Conservation (phyloP, 306 rosid genomes). For the Crotalaria pallida region DNA sequence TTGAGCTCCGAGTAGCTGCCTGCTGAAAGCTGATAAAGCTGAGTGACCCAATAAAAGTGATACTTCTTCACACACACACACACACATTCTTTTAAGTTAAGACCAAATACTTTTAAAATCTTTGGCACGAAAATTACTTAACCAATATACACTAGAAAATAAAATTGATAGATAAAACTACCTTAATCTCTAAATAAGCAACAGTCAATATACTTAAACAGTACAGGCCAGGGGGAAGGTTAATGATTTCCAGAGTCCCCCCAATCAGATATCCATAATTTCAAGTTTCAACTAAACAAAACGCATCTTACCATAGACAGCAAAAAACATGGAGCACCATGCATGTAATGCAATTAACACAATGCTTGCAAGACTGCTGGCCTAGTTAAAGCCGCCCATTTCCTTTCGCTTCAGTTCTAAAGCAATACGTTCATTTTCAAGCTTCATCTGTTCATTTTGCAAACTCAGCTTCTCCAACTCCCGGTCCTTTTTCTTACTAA, state of each 20-base stretch:
- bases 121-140: neutral
- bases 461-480: slow-evolving; percentile 80
- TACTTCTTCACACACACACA: neutral
- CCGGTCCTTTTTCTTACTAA: slow-evolving; percentile 71
- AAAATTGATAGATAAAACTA: neutral
- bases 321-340: slow-evolving; percentile 4
- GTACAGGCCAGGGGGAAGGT: slow-evolving; percentile 22
- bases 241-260: slow-evolving; percentile 16
- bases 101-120: neutral
- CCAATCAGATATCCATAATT: slow-evolving; percentile 17
- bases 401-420: slow-evolving; percentile 73
- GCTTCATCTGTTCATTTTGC: slow-evolving; percentile 80
- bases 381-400: slow-evolving; percentile 48
- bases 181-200: neutral
- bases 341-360: slow-evolving; percentile 4
- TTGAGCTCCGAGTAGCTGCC: neutral
- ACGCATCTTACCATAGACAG: slow-evolving; percentile 24
- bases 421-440: slow-evolving; percentile 72
- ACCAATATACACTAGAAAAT: neutral
- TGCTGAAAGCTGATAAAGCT: neutral
- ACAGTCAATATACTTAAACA: neutral
- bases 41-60: neutral
- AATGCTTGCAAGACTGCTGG: slow-evolving; percentile 23
- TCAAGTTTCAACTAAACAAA: slow-evolving; percentile 18
- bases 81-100: neutral